Conservation (phyloP, 805 yeast species). For the Starmera quercuum region DNA sequence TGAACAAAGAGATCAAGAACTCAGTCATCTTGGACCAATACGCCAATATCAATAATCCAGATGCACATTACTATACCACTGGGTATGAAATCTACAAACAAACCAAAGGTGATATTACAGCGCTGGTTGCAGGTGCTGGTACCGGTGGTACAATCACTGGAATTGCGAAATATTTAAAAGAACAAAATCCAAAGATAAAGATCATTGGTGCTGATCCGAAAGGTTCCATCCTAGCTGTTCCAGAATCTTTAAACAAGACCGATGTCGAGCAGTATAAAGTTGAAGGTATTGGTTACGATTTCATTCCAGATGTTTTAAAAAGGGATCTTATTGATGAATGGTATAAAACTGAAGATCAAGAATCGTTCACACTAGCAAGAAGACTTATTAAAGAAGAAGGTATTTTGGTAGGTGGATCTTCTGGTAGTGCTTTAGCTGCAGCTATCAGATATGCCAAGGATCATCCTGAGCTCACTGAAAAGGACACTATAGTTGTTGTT, state of each 20-base stretch:
- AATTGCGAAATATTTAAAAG: slow-evolving; percentile 69
- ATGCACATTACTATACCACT: slow-evolving; percentile 78
- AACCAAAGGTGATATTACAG: slow-evolving; percentile 61
- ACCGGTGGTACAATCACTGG: slow-evolving; percentile 91
- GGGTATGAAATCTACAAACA: slow-evolving; percentile 84
- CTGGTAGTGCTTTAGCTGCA: slow-evolving; percentile 79
- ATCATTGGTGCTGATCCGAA: slow-evolving; percentile 81
- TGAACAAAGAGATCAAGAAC: slow-evolving; percentile 78
- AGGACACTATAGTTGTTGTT: slow-evolving; percentile 70
- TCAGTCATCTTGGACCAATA: slow-evolving; percentile 83
- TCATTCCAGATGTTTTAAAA: slow-evolving; percentile 73
- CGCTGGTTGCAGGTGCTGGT: slow-evolving; percentile 87
- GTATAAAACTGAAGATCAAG: slow-evolving; percentile 82
- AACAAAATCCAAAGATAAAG: slow-evolving; percentile 50
- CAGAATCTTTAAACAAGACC: slow-evolving; percentile 59
- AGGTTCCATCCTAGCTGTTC: slow-evolving; percentile 79
- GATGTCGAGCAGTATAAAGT: slow-evolving; percentile 57
- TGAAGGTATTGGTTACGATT: slow-evolving; percentile 90
- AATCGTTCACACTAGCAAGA: slow-evolving; percentile 73
- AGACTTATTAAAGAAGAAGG: slow-evolving; percentile 81
- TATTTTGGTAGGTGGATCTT: slow-evolving; percentile 82
- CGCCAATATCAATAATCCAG: slow-evolving; percentile 69
- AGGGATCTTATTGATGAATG: slow-evolving; percentile 63
- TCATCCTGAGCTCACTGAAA: slow-evolving; percentile 53
- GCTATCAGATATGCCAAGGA: slow-evolving; percentile 62